Percentiles rank a stretch among this genome's conserved stretches.
These are phyloP conservation scores for Populus pruinosa DNA, from an alignment of 345 rosid species.

Conservation along the genomic window DNA sequence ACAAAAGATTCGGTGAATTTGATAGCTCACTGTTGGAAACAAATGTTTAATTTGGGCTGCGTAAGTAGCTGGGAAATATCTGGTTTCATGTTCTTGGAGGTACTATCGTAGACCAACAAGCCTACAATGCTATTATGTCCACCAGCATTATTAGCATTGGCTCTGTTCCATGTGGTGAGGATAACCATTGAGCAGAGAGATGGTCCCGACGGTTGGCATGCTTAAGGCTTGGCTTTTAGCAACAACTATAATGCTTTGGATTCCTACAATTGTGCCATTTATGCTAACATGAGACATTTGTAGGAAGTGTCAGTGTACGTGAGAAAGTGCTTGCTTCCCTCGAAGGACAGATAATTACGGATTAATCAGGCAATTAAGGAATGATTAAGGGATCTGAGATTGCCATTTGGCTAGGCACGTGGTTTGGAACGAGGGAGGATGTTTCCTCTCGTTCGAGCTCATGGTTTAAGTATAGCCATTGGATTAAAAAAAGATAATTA, in stretches of 20 bases:
- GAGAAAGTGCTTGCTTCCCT: slow-evolving; percentile 7
- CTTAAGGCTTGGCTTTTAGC: slow-evolving; percentile 27
- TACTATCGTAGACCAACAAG: not conserved
- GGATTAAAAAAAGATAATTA: not conserved
- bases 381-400: slow-evolving; percentile 3
- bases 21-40: not conserved
- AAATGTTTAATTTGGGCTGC: not conserved
- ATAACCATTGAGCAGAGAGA: not conserved
- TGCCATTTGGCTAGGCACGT: slow-evolving; percentile 28
- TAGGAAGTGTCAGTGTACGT: slow-evolving; percentile 10
- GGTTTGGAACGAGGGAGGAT: slow-evolving; percentile 33
- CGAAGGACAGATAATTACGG: slow-evolving; percentile 29
- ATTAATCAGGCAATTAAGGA: slow-evolving; percentile 19
- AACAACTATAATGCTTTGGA: slow-evolving; percentile 36
- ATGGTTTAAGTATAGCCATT: not conserved
- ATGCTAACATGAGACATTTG: not conserved
- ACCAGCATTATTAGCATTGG: not conserved
- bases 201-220: slow-evolving; percentile 26
- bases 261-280: slow-evolving; percentile 30
- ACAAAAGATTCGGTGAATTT: not conserved
- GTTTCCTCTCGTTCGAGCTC: slow-evolving; percentile 31
- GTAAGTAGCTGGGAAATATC: not conserved
- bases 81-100: not conserved
- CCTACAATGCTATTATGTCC: not conserved
- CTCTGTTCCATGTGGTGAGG: not conserved